Evolutionary conservation across 2,329 filamentous ascomycete genomes (phyloP).

Genomic region (Mycosphaerelloides madeirae): DNA sequence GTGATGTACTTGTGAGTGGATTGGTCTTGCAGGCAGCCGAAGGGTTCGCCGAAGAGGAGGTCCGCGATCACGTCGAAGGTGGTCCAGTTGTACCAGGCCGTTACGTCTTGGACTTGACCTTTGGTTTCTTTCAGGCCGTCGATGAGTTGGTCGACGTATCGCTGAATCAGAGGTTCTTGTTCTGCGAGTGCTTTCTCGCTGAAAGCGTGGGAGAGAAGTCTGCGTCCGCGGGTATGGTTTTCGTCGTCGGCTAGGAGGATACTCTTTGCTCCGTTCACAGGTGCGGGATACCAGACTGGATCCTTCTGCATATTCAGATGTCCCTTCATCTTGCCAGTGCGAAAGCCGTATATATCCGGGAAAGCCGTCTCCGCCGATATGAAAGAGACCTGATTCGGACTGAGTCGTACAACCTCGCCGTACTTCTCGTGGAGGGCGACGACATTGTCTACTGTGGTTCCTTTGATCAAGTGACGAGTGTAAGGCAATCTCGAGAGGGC

Average conservation of each 20-base stretch:
- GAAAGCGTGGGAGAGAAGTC: slow-evolving; percentile 40
- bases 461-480: slow-evolving; percentile 21
- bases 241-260: slow-evolving; percentile 34
- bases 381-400: slow-evolving; percentile 42
- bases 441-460: slow-evolving; percentile 22
- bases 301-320: slow-evolving; percentile 36
- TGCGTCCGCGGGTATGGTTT: slow-evolving; percentile 36
- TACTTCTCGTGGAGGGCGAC: slow-evolving; percentile 46
- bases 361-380: slow-evolving; percentile 41
- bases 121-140: slow-evolving; percentile 32
- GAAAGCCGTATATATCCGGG: slow-evolving; percentile 41
- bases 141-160: slow-evolving; percentile 39
- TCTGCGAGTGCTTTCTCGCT: slow-evolving; percentile 39
- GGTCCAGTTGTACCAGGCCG: slow-evolving; percentile 33
- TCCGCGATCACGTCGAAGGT: slow-evolving; percentile 35
- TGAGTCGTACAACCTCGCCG: slow-evolving; percentile 40
- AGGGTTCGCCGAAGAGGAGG: slow-evolving; percentile 25
- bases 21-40: slow-evolving; percentile 25
- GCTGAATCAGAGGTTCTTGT: slow-evolving; percentile 38
- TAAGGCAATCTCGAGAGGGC: slow-evolving; percentile 24
- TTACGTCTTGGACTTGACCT: slow-evolving; percentile 22
- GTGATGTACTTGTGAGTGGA: slow-evolving; percentile 27
- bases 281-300: slow-evolving; percentile 30
- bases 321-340: slow-evolving; percentile 33
- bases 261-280: slow-evolving; percentile 29